Base-by-base conservation (phyloP, 257 asterid genomes). In the Catharanthus roseus region DNA sequence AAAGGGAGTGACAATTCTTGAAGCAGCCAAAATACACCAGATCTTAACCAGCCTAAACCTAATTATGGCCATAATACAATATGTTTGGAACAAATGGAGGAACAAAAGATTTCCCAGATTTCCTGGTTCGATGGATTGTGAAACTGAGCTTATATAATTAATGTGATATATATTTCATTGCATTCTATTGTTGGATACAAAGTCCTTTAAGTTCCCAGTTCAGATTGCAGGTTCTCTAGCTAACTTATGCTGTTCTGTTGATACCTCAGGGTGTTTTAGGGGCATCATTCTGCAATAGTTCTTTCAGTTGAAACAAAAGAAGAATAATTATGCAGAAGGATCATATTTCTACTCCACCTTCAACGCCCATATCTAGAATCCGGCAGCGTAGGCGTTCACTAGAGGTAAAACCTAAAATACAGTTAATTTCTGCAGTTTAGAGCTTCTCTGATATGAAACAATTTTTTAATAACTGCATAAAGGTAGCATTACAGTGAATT, bases 301-400 rank as follows among this genome's bases (percentile, higher is more conserved):
- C n/a, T 42, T 77, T 26, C 65, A 55, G 63, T 65, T 29, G 54
- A 56, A 71, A 69, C 39, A 64, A 19, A 68, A n/a, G n/a, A 77
- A 51, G 44, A 49, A 70, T 28, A 78, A 56, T 68, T 75, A 85
- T 77, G 84, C 79, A 62, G 23, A 82, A 75, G 81, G 83, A 71
- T 70, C 69, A 79, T 13, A 72, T 82, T 76, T 83, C 88, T 6
- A 72, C 85, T 74, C 67, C 74, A 67, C 83, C 89, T 1, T 74
- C 84, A 45, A 81, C 88, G 1, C 89, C 90, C 19, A 70, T 77
- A 7, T 42, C 41, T 72, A 83, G 90, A 73, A 55, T 58, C 67
- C 83, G 90, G 29, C 86, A 82, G 0, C 87, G 87, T 33, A 75
- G 72, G 75, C 83, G 82, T 57, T 44, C 88, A 21, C 78, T 64